Base-by-base conservation (phyloP, 495 filamentous ascomycete genomes). In the Penicillium samsonianum region DNA sequence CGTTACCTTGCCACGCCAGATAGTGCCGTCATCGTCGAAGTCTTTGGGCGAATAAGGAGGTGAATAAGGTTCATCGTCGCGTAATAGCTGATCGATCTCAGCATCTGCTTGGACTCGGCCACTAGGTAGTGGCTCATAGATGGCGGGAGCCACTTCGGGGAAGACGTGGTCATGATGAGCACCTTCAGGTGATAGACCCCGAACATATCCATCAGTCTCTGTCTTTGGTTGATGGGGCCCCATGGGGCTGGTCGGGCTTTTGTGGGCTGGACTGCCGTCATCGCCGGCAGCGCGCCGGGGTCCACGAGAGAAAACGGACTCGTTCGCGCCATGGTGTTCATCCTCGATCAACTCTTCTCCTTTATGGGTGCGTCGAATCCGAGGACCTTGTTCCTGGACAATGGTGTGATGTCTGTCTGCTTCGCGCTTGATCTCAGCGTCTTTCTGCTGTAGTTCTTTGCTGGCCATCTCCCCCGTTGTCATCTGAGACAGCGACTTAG, bases 301-400 rank as follows among this genome's bases (percentile, higher is more conserved):
- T 11, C 65, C 67, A 19, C 71, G 67, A 28, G 77, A 76, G 58
- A 84, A 83, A 30, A 82, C 74, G 4, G 80, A 75, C 52, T 82
- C 80, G 9, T 68, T 76, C 17, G 78, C 65, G 12, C 69, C 73
- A 57, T 65, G 66, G 30, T 79, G 64, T 5, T 87, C 89, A 31
- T 89, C 86, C 50, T 90, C 91, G 35, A 98, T 82, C 14, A 96
- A 56, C 65, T 98, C 94, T 56, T 97, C 92, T 28, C 94, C 94
- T 71, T 97, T 98, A 69, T 98, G 94, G 2, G 93, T 97, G 60
- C 89, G 86, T 63, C 92, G 83, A 54, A 96, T 88, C 4, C 92
- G 84, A 7, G 93, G 94, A 0, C 84, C 85, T 61, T 92, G 86
- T 37, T 96, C 90, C 38, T 90, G 84, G 30, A 92, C 81, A 50